Conservation (phyloP, 23 red algal species). For the Gracilaria caudata region DNA sequence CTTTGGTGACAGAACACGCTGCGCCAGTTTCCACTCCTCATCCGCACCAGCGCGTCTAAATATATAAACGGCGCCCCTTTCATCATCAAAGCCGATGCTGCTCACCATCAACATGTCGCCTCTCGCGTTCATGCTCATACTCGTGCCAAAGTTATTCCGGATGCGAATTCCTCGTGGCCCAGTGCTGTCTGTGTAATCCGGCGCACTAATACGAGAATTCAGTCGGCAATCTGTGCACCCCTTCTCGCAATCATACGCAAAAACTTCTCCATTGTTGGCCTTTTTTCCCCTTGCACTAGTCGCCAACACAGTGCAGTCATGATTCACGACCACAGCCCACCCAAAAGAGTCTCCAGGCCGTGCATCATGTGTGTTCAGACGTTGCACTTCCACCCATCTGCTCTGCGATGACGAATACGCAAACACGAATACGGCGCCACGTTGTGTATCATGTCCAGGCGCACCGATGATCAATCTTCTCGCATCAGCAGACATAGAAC, state of each 20-base stretch:
- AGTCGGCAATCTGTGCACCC: slow-evolving; percentile 19
- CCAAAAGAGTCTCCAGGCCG: slow-evolving; percentile 52
- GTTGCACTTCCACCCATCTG: slow-evolving; percentile 28
- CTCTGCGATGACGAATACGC: neutral
- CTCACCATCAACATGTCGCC: slow-evolving; percentile 44
- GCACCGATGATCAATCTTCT: slow-evolving; percentile 16
- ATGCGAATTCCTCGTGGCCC: slow-evolving; percentile 73
- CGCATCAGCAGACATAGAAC: slow-evolving; percentile 18
- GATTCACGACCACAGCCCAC: slow-evolving; percentile 44
- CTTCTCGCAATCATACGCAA: slow-evolving; percentile 19
- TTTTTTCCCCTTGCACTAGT: slow-evolving; percentile 36
- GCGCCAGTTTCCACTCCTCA: slow-evolving; percentile 34
- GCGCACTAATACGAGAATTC: slow-evolving; percentile 5
- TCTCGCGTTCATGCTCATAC: slow-evolving; percentile 24
- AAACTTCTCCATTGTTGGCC: slow-evolving; percentile 62
- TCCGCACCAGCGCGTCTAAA: slow-evolving; percentile 1
- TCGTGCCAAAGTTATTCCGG: slow-evolving; percentile 79
- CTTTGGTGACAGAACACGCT: slow-evolving; percentile 54
- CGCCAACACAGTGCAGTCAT: slow-evolving; percentile 16
- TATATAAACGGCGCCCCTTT: slow-evolving; percentile 65
- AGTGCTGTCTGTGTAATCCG: slow-evolving; percentile 48
- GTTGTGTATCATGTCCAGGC: slow-evolving; percentile 54
- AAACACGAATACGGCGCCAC: slow-evolving; percentile 55
- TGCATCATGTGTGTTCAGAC: neutral
- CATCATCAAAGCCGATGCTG: slow-evolving; percentile 58